phyloP scores from a whole-genome alignment of 2,329 filamentous ascomycete genomes.

The Aureobasidium mangrovei region DNA sequence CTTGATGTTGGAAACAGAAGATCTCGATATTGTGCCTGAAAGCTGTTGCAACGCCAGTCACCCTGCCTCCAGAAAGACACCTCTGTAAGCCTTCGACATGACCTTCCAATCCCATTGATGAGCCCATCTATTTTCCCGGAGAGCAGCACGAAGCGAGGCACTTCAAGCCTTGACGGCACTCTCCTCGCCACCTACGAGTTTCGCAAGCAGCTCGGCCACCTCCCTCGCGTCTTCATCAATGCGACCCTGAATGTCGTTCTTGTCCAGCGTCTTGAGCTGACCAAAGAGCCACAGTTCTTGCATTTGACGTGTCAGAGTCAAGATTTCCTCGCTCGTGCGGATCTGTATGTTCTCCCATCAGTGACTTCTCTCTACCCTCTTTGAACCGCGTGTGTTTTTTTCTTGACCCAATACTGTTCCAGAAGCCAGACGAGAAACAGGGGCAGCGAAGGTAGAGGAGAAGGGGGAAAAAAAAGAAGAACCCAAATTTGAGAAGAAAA shows the following conservation, averaged over 20 bases:
- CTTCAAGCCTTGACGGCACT: background rate
- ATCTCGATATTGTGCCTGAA: too few relatives aligned
- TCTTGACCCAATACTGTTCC: background rate
- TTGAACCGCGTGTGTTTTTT: background rate
- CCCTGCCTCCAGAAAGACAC: too few relatives aligned
- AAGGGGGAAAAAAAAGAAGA: background rate
- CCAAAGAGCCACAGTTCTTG: constrained; percentile 62
- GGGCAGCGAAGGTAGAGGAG: background rate
- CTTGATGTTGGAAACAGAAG: too few relatives aligned
- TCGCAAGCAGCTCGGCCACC: constrained; percentile 37
- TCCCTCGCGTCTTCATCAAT: constrained; percentile 40
- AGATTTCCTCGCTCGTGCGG: constrained; percentile 53
- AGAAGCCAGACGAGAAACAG: background rate
- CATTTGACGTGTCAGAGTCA: constrained; percentile 51
- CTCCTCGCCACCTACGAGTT: background rate
- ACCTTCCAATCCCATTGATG: too few relatives aligned
- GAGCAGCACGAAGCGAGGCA: too few relatives aligned
- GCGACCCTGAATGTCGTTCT: constrained; percentile 32
- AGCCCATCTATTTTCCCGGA: too few relatives aligned
- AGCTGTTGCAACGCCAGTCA: too few relatives aligned
- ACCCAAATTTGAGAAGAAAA: background rate
- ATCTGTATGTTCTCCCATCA: constrained; percentile 34
- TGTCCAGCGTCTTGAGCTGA: constrained; percentile 48
- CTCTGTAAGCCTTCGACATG: too few relatives aligned
- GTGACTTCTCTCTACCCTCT: background rate